These are phyloP conservation scores for Paxillus rubicundulus DNA, from an alignment of 768 basidiomycete genomes.

Conservation along the genomic window DNA sequence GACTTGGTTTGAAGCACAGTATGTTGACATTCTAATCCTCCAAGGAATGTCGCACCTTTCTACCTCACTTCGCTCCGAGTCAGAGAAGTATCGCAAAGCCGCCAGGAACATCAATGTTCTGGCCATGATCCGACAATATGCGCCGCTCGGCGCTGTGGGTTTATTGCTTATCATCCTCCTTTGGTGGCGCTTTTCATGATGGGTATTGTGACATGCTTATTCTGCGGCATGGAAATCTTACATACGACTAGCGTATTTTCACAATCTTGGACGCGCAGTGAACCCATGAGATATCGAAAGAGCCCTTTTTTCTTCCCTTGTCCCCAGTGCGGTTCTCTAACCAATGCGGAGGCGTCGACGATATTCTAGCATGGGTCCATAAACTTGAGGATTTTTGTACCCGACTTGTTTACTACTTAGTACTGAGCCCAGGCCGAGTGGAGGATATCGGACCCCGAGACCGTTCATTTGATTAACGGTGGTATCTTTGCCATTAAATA, in stretches of 20 bases:
- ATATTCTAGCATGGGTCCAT: too few species aligned
- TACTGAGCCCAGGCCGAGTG: too few species aligned
- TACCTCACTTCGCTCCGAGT: constrained; percentile 90
- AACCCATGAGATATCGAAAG: neutral
- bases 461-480: too few species aligned
- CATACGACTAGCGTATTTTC: constrained; percentile 28
- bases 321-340: too few species aligned
- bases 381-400: neutral
- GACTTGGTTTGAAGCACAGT: neutral
- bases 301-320: neutral
- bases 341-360: too few species aligned
- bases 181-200: constrained; percentile 75
- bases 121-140: constrained; percentile 94
- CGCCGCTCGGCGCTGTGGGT: constrained; percentile 80
- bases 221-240: constrained; percentile 21
- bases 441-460: too few species aligned
- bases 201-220: constrained; percentile 4
- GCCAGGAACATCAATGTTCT: constrained; percentile 92
- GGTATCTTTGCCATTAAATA: too few species aligned
- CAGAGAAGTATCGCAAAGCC: constrained; percentile 95
- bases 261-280: constrained; percentile 4
- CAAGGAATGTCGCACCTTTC: constrained; percentile 97
- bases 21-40: constrained; percentile 1
- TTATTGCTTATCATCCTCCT: constrained; percentile 76
- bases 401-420: neutral